Conservation (phyloP, 1,139 yeast species). For the Eremothecium coryli region DNA sequence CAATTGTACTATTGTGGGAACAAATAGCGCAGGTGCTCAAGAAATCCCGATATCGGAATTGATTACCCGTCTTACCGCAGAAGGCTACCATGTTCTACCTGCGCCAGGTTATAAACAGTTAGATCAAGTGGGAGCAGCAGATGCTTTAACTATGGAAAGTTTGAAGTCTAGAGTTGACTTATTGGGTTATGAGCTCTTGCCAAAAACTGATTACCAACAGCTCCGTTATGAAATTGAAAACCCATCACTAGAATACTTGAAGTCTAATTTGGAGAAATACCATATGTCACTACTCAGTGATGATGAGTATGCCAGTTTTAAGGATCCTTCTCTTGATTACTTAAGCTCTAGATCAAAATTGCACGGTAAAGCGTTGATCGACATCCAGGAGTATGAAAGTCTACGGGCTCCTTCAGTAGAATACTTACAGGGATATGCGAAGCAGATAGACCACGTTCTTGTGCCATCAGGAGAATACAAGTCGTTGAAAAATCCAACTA, state of each 20-base stretch:
- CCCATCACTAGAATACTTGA: constrained; percentile 14
- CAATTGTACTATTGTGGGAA: not conserved
- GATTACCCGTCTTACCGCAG: constrained; percentile 8
- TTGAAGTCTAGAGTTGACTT: constrained; percentile 12
- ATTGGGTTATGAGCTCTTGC: constrained; percentile 4
- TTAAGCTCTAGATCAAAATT: not conserved
- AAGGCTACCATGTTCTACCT: constrained; percentile 11
- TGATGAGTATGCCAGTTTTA: constrained; percentile 4
- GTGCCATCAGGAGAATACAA: constrained; percentile 28
- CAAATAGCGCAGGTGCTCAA: constrained; percentile 14
- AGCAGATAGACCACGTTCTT: constrained; percentile 28
- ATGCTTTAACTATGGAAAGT: constrained; percentile 9
- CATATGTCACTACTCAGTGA: not conserved
- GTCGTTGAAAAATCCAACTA: constrained; percentile 32
- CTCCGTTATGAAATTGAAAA: constrained; percentile 4
- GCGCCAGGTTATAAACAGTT: constrained; percentile 8
- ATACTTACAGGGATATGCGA: constrained; percentile 33
- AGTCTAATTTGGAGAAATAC: constrained; percentile 6
- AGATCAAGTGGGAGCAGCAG: constrained; percentile 4
- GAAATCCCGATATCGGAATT: constrained; percentile 13
- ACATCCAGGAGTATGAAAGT: constrained; percentile 14
- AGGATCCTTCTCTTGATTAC: constrained; percentile 4
- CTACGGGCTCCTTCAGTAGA: constrained; percentile 24
- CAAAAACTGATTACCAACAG: constrained; percentile 2
- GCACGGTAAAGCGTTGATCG: constrained; percentile 1